Percentiles rank a stretch among this genome's conserved stretches.
Conservation (phyloP, 306 rosid genomes). For the Inga laurina region DNA sequence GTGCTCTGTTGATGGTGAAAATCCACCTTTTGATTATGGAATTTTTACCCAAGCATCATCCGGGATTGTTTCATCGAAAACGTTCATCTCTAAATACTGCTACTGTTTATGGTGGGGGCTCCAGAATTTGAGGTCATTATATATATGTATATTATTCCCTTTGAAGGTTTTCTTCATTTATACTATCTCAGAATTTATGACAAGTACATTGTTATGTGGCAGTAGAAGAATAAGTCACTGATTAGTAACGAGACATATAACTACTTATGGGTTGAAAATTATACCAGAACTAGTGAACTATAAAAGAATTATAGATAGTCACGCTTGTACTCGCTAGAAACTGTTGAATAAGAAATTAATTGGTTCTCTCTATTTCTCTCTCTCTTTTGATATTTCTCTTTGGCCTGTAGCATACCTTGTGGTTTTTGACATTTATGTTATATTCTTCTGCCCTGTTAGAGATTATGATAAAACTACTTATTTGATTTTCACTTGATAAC, state of each 20-base stretch:
- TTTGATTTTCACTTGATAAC: neutral
- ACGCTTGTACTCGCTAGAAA: too few species aligned
- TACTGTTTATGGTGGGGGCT: slow-evolving; percentile 99
- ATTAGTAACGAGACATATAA: too few species aligned
- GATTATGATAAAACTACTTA: neutral
- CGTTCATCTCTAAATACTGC: slow-evolving; percentile 77
- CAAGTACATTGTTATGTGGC: neutral
- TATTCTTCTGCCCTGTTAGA: neutral
- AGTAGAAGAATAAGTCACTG: too few species aligned
- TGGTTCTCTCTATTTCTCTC: too few species aligned
- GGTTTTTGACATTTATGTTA: neutral
- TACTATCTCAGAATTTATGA: slow-evolving; percentile 2
- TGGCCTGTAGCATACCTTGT: too few species aligned
- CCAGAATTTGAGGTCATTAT: slow-evolving; percentile 80
- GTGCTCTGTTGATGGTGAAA: slow-evolving; percentile 45
- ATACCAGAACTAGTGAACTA: too few species aligned
- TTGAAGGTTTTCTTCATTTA: slow-evolving; percentile 14
- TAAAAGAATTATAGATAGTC: too few species aligned
- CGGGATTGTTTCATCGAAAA: slow-evolving; percentile 62
- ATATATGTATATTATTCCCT: neutral
- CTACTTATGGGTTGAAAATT: too few species aligned
- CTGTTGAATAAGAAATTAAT: too few species aligned
- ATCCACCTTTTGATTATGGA: slow-evolving; percentile 71
- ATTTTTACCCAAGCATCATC: slow-evolving; percentile 69
- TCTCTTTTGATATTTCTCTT: too few species aligned